Evolutionary conservation across 306 rosid genomes (phyloP), one percentile per base, ranked within the genome.

Genomic region (Citrullus mucosospermus): DNA sequence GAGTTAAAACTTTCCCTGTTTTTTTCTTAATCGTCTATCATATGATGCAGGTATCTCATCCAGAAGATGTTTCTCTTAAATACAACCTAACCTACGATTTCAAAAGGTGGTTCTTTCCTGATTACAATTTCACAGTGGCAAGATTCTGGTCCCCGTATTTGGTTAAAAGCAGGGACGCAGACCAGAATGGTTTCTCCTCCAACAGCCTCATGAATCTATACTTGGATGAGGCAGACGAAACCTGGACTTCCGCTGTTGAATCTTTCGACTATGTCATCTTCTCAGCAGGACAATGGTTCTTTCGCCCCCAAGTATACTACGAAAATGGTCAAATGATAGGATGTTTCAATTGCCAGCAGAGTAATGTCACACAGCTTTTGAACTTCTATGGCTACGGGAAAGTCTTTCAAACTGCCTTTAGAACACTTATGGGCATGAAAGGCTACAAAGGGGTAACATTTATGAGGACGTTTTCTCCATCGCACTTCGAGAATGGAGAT

Each of bases 261-360:
- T 57, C 65, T 38, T 96, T 88, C 4, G 96, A 96, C 82, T 90
- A 88, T 17, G 91, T 96, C 17, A 82, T 96, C 13, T 78, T 96
- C 85, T 92, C 98, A 55, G 90, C 90, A 5, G 99, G 98, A 20
- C 97, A 92, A 12, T 96, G 99, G 99, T 96, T 96, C 85, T 92
- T 92, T 25, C 82, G 96, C 34, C 93, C 93, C 1, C 60, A 84
- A 10, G 39, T 90, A 41, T 81, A 78, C 81, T 80, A 90, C 25
- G 93, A 92, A 77, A 87, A 90, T 9, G 87, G 83, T 16, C 73
- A 46, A 9, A 81, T 87, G 15, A 78, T 88, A 6, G 98, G 97
- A 74, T 92, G 99, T 79, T 76, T 84, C 85, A 72, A 14, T 43
- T 96, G 98, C 82, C 81, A 80, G 1, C 69, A 25, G 17, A 79